Base-by-base conservation (phyloP, 371 early-diverging fungal genomes). In the Thermomucor indicae-seudaticae region DNA sequence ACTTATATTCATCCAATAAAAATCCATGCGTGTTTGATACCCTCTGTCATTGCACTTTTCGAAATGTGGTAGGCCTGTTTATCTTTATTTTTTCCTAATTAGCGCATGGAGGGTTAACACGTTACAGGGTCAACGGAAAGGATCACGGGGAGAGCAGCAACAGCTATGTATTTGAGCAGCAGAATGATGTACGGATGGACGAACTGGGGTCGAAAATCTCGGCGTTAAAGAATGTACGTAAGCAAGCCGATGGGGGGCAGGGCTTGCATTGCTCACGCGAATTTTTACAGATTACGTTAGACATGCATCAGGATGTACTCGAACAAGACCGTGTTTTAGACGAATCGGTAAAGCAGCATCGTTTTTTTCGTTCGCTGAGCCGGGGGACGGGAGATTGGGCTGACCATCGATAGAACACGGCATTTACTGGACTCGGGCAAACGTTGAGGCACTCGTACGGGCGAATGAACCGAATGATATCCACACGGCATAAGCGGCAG, bases 121-220 rank as follows among this genome's bases (percentile, higher is more conserved):
- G n/a, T n/a, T n/a, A n/a, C 28, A 46, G 46, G 46, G 20, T 20
- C 19, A 46, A 46, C 19, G 27, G 32, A 11, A 32, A 16, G n/a
- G 32, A 34, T 35, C 35, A 37, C 1, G 31, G 31, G 12, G 54
- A 52, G 19, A 58, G 57, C 6, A 60, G 62, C 35, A 60, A 64
- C 34, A 56, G 63, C 38, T 65, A 55, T 47, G 56, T 73, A 6
- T 69, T 62, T 53, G 74, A 73, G 45, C 74, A 73, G 37, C 74
- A 73, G 41, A 73, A 73, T 20, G 74, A 73, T 58, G 60, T 65
- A 1, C 64, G 74, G 19, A 59, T 73, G 63, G 49, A 73, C 23
- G 74, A 73, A 22, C 60, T 73, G 8, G 65, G 67, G 28, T 62
- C 63, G 20, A 73, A 73, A 44, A 46, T 69, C 14, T 64, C 69